Evolutionary conservation across 768 basidiomycete genomes (phyloP).

Genomic region (Pleurotus tuber-regium): DNA sequence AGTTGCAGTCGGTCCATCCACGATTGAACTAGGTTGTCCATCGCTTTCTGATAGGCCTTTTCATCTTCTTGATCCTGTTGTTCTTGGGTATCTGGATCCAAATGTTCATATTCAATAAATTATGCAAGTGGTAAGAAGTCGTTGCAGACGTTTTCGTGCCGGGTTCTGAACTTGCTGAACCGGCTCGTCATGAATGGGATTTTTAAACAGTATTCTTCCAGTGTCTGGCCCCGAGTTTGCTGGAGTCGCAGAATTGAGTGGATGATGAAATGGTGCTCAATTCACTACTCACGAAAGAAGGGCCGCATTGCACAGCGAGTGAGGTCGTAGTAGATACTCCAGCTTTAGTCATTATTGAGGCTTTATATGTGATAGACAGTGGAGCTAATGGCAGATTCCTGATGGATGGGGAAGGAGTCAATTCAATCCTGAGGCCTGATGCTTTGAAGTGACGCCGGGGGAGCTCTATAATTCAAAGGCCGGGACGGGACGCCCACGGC

Average conservation of each 20-base stretch:
- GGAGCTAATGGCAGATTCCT: background rate
- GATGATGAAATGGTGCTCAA: too few relatives aligned
- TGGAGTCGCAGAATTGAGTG: background rate
- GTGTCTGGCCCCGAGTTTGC: background rate
- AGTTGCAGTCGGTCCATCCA: slow-evolving; percentile 65
- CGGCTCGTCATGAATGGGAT: background rate
- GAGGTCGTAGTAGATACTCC: too few relatives aligned
- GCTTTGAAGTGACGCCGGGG: too few relatives aligned
- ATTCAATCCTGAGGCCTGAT: too few relatives aligned
- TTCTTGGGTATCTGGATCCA: slow-evolving; percentile 30
- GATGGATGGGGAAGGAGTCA: too few relatives aligned
- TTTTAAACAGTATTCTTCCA: background rate
- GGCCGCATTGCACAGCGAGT: background rate
- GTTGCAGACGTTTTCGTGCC: background rate
- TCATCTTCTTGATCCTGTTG: slow-evolving; percentile 51
- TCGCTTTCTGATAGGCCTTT: slow-evolving; percentile 38
- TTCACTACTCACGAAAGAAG: background rate
- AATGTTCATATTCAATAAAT: background rate
- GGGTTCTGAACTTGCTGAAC: background rate
- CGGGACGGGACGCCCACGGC: too few relatives aligned
- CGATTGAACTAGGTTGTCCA: slow-evolving; percentile 51
- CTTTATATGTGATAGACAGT: too few relatives aligned
- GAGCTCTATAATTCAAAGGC: too few relatives aligned
- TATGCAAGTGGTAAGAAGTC: background rate
- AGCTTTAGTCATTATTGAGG: too few relatives aligned